Conservation (phyloP, 192 early-diverging fungal species). For the Chytriomyces confervae region DNA sequence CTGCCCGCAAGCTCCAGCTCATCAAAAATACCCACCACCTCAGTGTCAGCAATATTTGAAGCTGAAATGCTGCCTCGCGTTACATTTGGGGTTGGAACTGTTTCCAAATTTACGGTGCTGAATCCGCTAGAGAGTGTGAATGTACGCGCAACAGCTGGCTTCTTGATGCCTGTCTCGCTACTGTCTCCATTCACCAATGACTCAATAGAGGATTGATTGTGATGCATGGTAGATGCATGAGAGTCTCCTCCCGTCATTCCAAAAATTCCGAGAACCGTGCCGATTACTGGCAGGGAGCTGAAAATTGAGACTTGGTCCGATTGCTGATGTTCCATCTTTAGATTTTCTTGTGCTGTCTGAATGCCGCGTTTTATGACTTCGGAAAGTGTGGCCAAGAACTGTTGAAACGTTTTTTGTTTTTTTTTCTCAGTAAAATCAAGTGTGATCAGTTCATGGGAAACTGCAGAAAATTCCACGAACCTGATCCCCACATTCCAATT, state of each 20-base stretch:
- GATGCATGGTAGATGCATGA: neutral
- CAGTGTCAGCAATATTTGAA: neutral
- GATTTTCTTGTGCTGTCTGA: slow-evolving; percentile 13
- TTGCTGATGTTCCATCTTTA: slow-evolving; percentile 4
- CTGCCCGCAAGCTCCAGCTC: neutral
- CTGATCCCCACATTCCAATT: slow-evolving; percentile 23
- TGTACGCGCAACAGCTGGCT: neutral
- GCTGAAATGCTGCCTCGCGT: neutral
- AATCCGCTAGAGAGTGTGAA: slow-evolving; percentile 12
- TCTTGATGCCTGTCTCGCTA: neutral
- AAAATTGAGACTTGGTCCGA: slow-evolving; percentile 20
- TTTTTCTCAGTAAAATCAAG: neutral
- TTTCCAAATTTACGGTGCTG: too few species aligned
- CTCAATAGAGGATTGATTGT: neutral
- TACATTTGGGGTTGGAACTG: neutral
- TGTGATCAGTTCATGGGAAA: neutral
- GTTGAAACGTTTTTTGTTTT: neutral
- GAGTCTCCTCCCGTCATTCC: slow-evolving; percentile 9
- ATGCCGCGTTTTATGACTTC: slow-evolving; percentile 27
- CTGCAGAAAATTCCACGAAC: neutral
- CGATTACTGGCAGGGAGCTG: slow-evolving; percentile 22
- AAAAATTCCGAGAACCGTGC: slow-evolving; percentile 26
- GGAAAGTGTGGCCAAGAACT: slow-evolving; percentile 24
- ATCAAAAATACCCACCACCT: neutral
- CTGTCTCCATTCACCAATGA: neutral